These are phyloP conservation scores for Fomitiporia mediterranea DNA, from an alignment of 1,284 basidiomycete species.

Conservation along the genomic window DNA sequence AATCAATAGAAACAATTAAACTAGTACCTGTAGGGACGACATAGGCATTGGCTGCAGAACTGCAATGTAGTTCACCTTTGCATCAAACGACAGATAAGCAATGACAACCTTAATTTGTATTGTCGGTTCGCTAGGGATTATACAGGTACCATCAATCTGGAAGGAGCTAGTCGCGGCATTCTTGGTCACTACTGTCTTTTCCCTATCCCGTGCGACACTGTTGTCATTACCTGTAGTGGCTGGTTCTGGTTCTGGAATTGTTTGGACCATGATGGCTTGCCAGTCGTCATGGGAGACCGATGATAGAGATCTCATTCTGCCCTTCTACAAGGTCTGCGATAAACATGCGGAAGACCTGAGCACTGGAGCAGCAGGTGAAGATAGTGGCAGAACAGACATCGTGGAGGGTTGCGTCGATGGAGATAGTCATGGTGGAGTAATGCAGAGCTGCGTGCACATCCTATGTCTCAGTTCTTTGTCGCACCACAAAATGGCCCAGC, in stretches of 20 bases:
- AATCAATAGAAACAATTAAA: neutral
- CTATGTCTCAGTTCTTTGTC: too few relatives aligned
- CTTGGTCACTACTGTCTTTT: too few relatives aligned
- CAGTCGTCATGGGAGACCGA: conserved; percentile 41
- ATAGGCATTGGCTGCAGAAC: conserved; percentile 43
- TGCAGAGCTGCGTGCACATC: too few relatives aligned
- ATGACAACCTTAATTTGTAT: conserved; percentile 53
- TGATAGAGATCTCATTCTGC: conserved; percentile 44
- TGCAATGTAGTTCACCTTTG: conserved; percentile 42
- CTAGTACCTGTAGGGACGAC: conserved; percentile 42
- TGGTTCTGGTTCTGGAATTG: too few relatives aligned
- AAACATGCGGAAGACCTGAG: conserved; percentile 34
- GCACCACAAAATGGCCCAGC: too few relatives aligned
- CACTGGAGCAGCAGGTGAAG: conserved; percentile 33
- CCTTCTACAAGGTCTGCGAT: conserved; percentile 35
- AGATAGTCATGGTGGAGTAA: conserved; percentile 5
- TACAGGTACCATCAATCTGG: conserved; percentile 42
- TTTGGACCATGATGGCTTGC: too few relatives aligned
- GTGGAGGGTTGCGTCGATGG: conserved; percentile 27
- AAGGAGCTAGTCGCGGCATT: too few relatives aligned
- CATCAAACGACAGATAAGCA: conserved; percentile 43
- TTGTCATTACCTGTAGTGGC: too few relatives aligned
- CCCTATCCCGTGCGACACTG: too few relatives aligned
- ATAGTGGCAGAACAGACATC: conserved; percentile 35
- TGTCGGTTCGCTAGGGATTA: conserved; percentile 49